These are phyloP conservation scores for Suillus fuscotomentosus DNA, from an alignment of 768 basidiomycete species.

Conservation along the genomic window DNA sequence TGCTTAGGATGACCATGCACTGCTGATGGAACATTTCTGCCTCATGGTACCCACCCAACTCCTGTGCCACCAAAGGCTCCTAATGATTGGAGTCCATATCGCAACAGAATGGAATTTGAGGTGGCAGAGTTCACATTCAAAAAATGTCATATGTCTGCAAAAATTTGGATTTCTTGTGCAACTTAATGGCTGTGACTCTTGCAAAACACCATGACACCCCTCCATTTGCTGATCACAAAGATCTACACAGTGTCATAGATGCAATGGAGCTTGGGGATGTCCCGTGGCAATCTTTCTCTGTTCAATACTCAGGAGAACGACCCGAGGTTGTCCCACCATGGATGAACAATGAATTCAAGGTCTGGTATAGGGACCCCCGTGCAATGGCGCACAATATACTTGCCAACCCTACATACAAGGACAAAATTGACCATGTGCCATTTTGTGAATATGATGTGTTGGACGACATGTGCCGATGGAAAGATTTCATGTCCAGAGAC, in stretches of 20 bases:
- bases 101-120: conserved; percentile 16
- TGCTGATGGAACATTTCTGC: conserved; percentile 1
- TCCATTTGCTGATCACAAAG: not conserved
- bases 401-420: no score
- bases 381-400: conserved; percentile 14
- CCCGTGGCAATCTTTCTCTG: conserved; percentile 26
- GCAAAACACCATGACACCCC: not conserved
- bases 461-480: no score
- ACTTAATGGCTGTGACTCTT: not conserved
- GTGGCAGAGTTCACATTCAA: conserved; percentile 23
- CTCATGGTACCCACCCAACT: not conserved
- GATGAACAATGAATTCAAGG: conserved; percentile 25
- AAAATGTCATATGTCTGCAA: conserved; percentile 17
- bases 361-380: conserved; percentile 25
- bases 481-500: no score
- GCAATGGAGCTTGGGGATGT: conserved; percentile 21
- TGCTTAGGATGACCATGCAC: conserved; percentile 5
- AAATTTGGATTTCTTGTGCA: not conserved
- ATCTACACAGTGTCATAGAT: not conserved
- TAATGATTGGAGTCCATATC: conserved; percentile 20
- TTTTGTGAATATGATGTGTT: no score
- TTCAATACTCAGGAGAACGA: conserved; percentile 16
- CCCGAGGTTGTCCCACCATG: conserved; percentile 18
- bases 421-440: no score
- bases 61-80: not conserved